Evolutionary conservation across 2,329 filamentous ascomycete species (phyloP).

Genomic region (Blastomyces silverae): DNA sequence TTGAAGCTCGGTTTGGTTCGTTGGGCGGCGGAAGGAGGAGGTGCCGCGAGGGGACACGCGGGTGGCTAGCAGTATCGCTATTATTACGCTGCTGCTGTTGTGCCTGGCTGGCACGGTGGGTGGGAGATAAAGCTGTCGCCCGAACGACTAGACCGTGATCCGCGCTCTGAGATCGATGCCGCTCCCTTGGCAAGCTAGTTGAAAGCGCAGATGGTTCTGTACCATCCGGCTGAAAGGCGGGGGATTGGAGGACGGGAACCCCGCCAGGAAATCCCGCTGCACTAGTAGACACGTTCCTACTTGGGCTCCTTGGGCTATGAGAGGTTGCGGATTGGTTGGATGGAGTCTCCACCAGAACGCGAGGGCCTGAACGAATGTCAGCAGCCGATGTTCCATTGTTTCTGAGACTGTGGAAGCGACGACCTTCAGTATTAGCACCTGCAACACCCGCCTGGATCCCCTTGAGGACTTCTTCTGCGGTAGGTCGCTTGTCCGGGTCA

Average conservation of each 20-base stretch:
- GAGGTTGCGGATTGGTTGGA: slow-evolving; percentile 22
- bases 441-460: slow-evolving; percentile 56
- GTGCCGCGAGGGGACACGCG: slow-evolving; percentile 21
- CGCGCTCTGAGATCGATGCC: slow-evolving; percentile 7
- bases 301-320: slow-evolving; percentile 21
- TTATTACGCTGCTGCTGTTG: slow-evolving; percentile 20
- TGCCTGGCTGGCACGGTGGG: slow-evolving; percentile 27
- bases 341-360: slow-evolving; percentile 39
- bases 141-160: slow-evolving; percentile 14
- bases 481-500: slow-evolving; percentile 68
- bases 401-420: slow-evolving; percentile 36
- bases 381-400: slow-evolving; percentile 23
- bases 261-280: not conserved
- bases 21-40: slow-evolving; percentile 41
- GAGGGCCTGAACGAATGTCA: slow-evolving; percentile 30
- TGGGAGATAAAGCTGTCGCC: slow-evolving; percentile 24
- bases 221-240: slow-evolving; percentile 10
- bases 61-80: slow-evolving; percentile 9
- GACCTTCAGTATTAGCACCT: slow-evolving; percentile 38
- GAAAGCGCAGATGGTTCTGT: not conserved
- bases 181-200: not conserved
- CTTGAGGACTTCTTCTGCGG: slow-evolving; percentile 74
- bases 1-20: slow-evolving; percentile 28
- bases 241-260: slow-evolving; percentile 10
- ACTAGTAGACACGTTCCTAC: slow-evolving; percentile 18